Conservation (phyloP, 2,329 filamentous ascomycete genomes). For the Colletotrichum noveboracense region DNA sequence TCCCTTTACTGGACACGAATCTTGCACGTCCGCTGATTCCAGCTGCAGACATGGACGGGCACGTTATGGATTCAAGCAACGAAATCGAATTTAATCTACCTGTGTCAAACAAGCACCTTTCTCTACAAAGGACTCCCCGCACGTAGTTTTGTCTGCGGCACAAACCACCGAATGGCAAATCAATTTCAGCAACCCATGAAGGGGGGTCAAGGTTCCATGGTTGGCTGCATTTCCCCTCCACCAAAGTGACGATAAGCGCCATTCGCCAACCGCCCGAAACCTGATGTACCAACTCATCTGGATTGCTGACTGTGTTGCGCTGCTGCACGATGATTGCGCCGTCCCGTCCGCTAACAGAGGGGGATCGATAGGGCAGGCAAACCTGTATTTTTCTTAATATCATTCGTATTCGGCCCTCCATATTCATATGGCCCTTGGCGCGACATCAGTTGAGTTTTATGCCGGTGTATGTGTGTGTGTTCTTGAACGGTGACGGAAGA, state of each 20-base stretch:
- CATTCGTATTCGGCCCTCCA: background rate
- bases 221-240: background rate
- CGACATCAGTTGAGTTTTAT: background rate
- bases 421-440: background rate
- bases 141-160: background rate
- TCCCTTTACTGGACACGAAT: background rate
- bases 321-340: background rate
- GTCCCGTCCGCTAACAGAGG: background rate
- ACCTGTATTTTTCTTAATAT: background rate
- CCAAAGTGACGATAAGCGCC: background rate
- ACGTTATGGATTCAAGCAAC: too few relatives aligned
- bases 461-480: background rate
- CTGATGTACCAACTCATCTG: background rate
- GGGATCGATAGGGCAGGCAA: background rate
- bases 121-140: too few relatives aligned
- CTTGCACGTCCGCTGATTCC: accelerated
- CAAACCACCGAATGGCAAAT: background rate
- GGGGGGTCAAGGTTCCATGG: background rate
- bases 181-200: background rate
- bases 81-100: background rate
- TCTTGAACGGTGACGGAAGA: background rate
- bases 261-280: background rate
- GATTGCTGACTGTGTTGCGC: background rate
- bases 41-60: too few relatives aligned
- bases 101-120: background rate